Evolutionary conservation across 2,329 filamentous ascomycete genomes (phyloP), one percentile per base, ranked within the genome.

Genomic region (Talaromyces sp.): DNA sequence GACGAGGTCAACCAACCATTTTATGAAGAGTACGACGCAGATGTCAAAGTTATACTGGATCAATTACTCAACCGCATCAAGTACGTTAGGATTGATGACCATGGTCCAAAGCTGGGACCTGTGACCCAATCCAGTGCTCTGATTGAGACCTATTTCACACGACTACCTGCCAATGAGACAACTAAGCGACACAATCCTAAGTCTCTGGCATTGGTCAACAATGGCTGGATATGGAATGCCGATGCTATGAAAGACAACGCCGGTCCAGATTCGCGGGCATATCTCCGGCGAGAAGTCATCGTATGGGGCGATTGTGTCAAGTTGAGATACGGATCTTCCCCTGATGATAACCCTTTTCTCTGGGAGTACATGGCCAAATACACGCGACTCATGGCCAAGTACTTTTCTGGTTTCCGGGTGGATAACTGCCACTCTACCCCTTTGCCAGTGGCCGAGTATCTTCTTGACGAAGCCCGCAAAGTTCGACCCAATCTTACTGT

Each of bases 301-400:
- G 91, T 97, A 35, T 99, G 95, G 95, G 93, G 94, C 14, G 95
- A 99, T 75, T 99, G 96, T 75, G 95, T 98, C 68, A 99, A 99
- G 82, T 84, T 99, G 62, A 89, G 95, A 19, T 99, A 98, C 74
- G 95, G 95, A 39, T 84, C 82, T 31, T 84, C 87, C 0, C 90
- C 90, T 0, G 80, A 93, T 62, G 95, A 98, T 75, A 98, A 90
- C 71, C 94, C 95, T 0, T 99, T 88, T 82, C 82, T 99, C 9
- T 99, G 95, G 95, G 88, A 97, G 9, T 92, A 92, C 75, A 99
- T 99, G 93, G 91, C 91, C 43, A 88, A 90, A 70, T 99, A 99
- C 75, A 96, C 93, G 3, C 88, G 90, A 43, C 85, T 95, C 74
- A 89, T 99, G 84, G 95, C 96, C 65, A 97, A 93, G 75, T 93